phyloP scores from a whole-genome alignment of 179 eudicot species.

The Beta macrorhiza region DNA sequence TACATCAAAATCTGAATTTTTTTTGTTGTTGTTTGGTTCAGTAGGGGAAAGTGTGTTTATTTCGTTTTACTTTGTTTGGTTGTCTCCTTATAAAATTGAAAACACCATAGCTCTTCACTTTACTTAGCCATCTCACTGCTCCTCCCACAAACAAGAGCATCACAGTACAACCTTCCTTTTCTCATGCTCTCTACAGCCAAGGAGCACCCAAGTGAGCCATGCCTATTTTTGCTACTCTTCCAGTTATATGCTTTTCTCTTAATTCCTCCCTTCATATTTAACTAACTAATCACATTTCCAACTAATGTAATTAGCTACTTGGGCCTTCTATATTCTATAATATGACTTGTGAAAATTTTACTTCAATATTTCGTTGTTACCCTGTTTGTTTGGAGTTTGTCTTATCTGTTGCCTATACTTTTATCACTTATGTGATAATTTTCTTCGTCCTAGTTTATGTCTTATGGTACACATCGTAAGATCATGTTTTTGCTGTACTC shows the following conservation, averaged over 20 bases:
- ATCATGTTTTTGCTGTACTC: slow-evolving; percentile 6
- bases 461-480: not conserved
- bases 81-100: no score
- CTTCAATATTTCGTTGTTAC: not conserved
- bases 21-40: no score
- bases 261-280: not conserved
- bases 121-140: no score
- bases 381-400: not conserved
- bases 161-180: no score
- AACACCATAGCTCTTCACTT: no score
- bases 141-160: no score
- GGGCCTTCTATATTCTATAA: not conserved
- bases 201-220: no score
- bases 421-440: not conserved
- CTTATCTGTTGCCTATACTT: not conserved
- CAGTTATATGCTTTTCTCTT: not conserved
- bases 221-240: not conserved
- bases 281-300: not conserved
- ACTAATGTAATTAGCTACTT: not conserved
- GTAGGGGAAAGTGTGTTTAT: no score
- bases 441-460: not conserved
- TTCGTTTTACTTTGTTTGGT: no score
- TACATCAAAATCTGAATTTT: no score
- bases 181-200: no score
- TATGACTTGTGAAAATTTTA: not conserved